These are phyloP conservation scores for Epichloe typhina DNA, from an alignment of 2,329 filamentous ascomycete genomes.

Conservation along the genomic window DNA sequence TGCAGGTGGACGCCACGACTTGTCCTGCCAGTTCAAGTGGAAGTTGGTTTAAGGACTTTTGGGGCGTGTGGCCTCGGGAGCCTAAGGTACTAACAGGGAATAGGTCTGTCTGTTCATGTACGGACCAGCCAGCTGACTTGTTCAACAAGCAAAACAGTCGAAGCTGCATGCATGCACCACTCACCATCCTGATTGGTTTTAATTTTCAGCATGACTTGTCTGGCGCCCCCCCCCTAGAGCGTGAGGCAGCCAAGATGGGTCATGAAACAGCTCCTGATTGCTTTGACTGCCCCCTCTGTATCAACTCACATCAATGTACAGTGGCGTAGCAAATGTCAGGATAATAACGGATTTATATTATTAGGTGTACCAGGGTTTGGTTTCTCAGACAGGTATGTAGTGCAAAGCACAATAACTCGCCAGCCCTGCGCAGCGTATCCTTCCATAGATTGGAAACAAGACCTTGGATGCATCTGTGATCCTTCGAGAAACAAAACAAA, in stretches of 20 bases:
- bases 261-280: background rate
- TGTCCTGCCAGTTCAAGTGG: background rate
- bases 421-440: too few species aligned
- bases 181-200: background rate
- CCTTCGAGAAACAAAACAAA: too few species aligned
- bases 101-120: background rate
- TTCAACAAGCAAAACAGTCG: background rate
- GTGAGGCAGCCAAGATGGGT: background rate
- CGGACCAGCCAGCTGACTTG: background rate
- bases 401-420: too few species aligned
- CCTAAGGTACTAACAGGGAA: background rate
- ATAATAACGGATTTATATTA: too few species aligned
- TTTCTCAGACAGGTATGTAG: too few species aligned
- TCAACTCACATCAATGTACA: too few species aligned
- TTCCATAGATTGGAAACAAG: too few species aligned
- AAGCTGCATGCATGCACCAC: background rate
- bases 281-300: background rate
- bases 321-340: too few species aligned
- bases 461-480: too few species aligned
- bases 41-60: background rate
- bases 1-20: background rate
- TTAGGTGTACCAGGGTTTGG: too few species aligned
- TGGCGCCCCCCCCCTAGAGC: background rate
- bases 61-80: background rate
- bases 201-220: background rate